phyloP scores from a whole-genome alignment of 2,329 filamentous ascomycete species.

The Colletotrichum camelliae region DNA sequence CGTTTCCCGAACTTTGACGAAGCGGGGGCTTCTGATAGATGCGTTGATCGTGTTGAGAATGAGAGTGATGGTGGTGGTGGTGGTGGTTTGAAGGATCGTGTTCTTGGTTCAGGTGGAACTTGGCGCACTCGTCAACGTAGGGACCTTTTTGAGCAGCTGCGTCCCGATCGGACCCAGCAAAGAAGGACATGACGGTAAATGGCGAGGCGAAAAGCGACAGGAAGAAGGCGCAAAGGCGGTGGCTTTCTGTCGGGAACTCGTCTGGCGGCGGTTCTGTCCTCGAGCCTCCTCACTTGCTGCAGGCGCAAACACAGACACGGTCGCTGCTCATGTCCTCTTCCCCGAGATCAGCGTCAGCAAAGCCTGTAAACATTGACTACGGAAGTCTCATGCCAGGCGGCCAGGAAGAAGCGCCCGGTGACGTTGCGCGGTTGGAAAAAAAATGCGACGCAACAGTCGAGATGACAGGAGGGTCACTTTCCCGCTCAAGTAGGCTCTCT shows the following conservation, averaged over 20 bases:
- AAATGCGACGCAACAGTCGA: background rate
- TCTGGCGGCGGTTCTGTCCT: background rate
- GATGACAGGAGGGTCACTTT: background rate
- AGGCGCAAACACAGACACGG: constrained; percentile 19
- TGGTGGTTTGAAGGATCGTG: background rate
- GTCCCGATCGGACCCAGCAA: constrained; percentile 16
- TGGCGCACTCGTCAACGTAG: background rate
- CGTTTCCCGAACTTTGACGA: background rate
- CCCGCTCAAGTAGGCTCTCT: background rate
- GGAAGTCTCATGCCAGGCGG: constrained; percentile 19
- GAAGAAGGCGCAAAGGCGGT: background rate
- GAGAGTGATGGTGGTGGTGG: background rate
- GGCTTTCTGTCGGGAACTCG: background rate
- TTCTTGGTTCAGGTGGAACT: background rate
- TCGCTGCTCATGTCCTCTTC: constrained; percentile 22
- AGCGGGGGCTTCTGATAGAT: background rate
- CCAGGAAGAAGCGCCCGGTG: background rate
- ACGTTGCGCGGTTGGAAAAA: background rate
- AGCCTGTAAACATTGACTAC: constrained; percentile 19
- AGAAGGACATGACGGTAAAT: constrained; percentile 11
- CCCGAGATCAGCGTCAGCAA: constrained; percentile 10
- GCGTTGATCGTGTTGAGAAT: background rate
- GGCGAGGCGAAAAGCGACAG: background rate
- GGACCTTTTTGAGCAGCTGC: constrained; percentile 5
- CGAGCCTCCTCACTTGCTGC: constrained; percentile 18